Evolutionary conservation across 2,329 filamentous ascomycete species (phyloP).

Genomic region (Epichloe baconii): DNA sequence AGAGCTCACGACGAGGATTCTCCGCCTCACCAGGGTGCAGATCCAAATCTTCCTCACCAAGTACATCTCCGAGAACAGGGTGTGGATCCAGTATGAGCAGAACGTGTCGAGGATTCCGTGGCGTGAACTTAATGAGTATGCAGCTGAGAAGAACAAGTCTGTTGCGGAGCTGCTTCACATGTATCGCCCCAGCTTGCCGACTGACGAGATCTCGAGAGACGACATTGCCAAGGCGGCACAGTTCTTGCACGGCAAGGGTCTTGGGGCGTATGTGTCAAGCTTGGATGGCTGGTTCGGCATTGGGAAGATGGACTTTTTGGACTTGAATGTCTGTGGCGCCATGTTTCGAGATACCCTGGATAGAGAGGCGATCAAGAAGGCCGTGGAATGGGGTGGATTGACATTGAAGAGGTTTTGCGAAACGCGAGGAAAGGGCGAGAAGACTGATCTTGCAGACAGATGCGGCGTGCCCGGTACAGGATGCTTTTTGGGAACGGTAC

Average conservation of each 20-base stretch:
- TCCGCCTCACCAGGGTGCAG: slow-evolving; percentile 11
- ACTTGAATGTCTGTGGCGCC: slow-evolving; percentile 11
- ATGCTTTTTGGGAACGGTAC: background rate
- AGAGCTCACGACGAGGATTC: slow-evolving; percentile 7
- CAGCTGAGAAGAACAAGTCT: slow-evolving; percentile 3
- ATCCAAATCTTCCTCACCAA: slow-evolving; percentile 11
- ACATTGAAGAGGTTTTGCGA: slow-evolving; percentile 2
- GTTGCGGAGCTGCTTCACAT: slow-evolving; percentile 7
- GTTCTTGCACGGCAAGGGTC: slow-evolving; percentile 9
- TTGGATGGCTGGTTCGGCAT: slow-evolving; percentile 9
- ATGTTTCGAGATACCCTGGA: slow-evolving; percentile 13
- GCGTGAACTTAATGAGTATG: slow-evolving; percentile 5
- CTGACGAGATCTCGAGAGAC: slow-evolving; percentile 9
- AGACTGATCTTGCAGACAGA: background rate
- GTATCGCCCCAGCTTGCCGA: slow-evolving; percentile 12
- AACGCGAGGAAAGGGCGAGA: background rate
- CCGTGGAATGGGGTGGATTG: slow-evolving; percentile 7
- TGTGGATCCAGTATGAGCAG: slow-evolving; percentile 11
- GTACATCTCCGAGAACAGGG: slow-evolving; percentile 11
- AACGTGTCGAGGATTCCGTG: slow-evolving; percentile 7
- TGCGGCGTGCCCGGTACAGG: background rate
- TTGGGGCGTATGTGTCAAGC: background rate
- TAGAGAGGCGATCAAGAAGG: slow-evolving; percentile 5
- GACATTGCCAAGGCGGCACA: slow-evolving; percentile 8
- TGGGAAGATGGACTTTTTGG: slow-evolving; percentile 11